These are phyloP conservation scores for Botrytis galanthina DNA, from an alignment of 2,329 filamentous ascomycete genomes.

Conservation along the genomic window DNA sequence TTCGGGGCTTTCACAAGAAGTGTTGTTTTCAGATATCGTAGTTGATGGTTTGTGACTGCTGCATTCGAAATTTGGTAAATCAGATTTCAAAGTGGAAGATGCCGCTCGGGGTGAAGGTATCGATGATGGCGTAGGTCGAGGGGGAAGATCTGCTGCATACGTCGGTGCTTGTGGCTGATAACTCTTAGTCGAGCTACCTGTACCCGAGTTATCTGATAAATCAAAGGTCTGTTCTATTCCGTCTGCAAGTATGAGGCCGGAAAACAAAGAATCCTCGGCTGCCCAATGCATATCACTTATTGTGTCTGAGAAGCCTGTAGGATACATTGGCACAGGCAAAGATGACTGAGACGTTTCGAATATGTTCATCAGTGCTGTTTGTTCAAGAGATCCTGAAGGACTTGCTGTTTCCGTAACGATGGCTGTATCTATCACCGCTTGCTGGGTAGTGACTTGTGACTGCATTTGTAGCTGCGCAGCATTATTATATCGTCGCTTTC, in stretches of 20 bases:
- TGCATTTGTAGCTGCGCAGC: neutral
- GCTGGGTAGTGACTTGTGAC: neutral
- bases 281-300: neutral
- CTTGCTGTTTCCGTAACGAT: neutral
- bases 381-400: neutral
- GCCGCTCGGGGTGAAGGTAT: neutral
- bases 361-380: neutral
- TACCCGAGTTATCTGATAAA: neutral
- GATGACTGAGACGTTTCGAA: neutral
- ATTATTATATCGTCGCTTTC: neutral
- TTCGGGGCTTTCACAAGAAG: neutral
- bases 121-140: neutral
- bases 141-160: neutral
- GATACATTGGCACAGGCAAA: neutral
- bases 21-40: too few species aligned
- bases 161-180: neutral
- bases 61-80: neutral
- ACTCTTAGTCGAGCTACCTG: neutral
- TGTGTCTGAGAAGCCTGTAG: neutral
- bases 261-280: neutral
- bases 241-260: neutral
- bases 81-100: neutral
- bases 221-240: neutral
- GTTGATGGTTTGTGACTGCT: neutral
- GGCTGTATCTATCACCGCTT: neutral